Evolutionary conservation across 2,329 filamentous ascomycete species (phyloP), one percentile per base, ranked within the genome.

Genomic region (Xylariaceae sp.): DNA sequence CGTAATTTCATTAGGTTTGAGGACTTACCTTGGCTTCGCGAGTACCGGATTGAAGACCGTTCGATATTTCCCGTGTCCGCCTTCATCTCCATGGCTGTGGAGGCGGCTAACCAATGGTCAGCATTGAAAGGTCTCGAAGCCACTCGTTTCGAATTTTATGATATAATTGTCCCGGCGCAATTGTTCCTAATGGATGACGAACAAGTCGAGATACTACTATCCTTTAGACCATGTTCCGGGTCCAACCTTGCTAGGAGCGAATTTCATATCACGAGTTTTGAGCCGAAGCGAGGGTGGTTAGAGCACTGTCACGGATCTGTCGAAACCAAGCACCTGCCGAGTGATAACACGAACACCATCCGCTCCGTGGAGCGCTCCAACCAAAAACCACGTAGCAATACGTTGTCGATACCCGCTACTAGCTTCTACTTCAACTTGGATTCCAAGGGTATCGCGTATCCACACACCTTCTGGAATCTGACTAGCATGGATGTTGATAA

Each of bases 21-120:
- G 21, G 71, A 74, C 45, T 50, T 75, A 12, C 75, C 81, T 21
- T 82, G 81, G 63, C 73, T 80, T 16, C 72, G 77, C 47, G 78
- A 81, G 57, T 80, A 81, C 70, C 64, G 68, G 42, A 76, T 81
- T 67, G 75, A 80, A 56, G 78, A 74, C 60, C 74, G 77, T 50
- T 73, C 74, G 48, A 74, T 80, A 50, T 81, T 77, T 60, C 77
- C 80, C 19, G 72, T 74, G 20, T 70, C 75, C 1, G 78, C 77
- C 20, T 74, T 73, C 41, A 64, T 77, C 7, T 74, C 75, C 40
- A 77, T 81, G 73, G 69, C 65, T 37, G 52, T 65, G 23, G 64
- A 66, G 37, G 64, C 64, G 14, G 62, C 64, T 7, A 47, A 50
- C n/a, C 64, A 65, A 49, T 56, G 66, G 45, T 69, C 70, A 21